These are phyloP conservation scores for Plasmodium vinckei DNA, from an alignment of 169 alveolate species.

Conservation along the genomic window DNA sequence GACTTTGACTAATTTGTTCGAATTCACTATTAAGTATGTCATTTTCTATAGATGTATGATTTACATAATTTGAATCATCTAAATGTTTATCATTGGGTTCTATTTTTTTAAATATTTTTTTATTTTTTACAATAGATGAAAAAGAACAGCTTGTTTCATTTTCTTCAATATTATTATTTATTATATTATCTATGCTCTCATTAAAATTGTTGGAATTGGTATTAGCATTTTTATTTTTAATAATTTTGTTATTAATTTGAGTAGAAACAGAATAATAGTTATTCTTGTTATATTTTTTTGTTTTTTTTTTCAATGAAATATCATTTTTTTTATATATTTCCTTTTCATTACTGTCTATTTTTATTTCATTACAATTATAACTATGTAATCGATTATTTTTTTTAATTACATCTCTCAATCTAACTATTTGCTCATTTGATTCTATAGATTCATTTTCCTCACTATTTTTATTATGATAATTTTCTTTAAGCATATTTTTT, in stretches of 20 bases:
- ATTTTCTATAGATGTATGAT: slow-evolving; percentile 35
- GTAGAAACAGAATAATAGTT: too few relatives aligned
- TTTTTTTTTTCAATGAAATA: too few relatives aligned
- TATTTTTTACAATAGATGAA: slow-evolving; percentile 15
- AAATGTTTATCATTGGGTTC: background rate
- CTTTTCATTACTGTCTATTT: too few relatives aligned
- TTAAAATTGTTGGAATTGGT: too few relatives aligned
- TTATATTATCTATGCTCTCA: background rate
- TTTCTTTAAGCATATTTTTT: background rate
- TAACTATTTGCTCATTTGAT: too few relatives aligned
- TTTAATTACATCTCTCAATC: too few relatives aligned
- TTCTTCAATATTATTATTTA: slow-evolving; percentile 5
- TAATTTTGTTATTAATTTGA: too few relatives aligned
- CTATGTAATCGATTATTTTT: too few relatives aligned
- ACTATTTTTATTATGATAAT: background rate
- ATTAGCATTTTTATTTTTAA: too few relatives aligned
- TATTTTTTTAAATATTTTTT: slow-evolving; percentile 18
- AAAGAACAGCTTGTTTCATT: slow-evolving; percentile 20
- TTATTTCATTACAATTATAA: too few relatives aligned
- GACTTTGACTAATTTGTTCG: slow-evolving; percentile 15
- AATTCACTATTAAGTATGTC: slow-evolving; percentile 27
- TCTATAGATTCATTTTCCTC: background rate
- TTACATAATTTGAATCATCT: slow-evolving; percentile 6
- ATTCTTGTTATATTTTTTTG: too few relatives aligned
- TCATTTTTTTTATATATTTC: too few relatives aligned